phyloP scores from a whole-genome alignment of 1,284 basidiomycete species.

The Leccinum insolens region DNA sequence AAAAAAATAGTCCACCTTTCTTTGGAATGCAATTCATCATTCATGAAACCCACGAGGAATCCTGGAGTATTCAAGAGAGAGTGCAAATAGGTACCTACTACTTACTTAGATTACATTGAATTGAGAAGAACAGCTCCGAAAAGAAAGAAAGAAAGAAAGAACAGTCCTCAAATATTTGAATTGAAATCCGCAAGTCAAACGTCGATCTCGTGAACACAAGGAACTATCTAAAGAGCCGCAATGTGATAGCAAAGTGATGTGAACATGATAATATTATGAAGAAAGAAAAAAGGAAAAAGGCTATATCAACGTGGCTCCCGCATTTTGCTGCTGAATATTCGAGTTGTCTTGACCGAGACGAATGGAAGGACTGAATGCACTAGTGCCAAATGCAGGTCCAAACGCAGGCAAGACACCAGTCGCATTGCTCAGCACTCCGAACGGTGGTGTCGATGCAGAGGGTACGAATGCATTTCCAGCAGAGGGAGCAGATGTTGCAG shows the following conservation, averaged over 20 bases:
- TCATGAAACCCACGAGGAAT: too few relatives aligned
- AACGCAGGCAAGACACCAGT: constrained; percentile 12
- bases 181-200: constrained; percentile 15
- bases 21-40: too few relatives aligned
- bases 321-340: constrained; percentile 38
- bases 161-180: constrained; percentile 1
- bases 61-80: too few relatives aligned
- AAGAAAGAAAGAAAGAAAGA: background rate
- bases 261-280: constrained; percentile 7
- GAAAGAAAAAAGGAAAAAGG: background rate
- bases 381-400: constrained; percentile 17
- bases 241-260: background rate
- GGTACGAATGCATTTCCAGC: constrained; percentile 15
- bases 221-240: background rate
- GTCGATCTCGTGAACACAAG: background rate
- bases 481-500: constrained; percentile 19
- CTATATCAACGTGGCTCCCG: constrained; percentile 42
- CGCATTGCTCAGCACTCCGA: constrained; percentile 22
- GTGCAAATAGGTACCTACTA: too few relatives aligned
- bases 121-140: constrained; percentile 8
- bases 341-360: constrained; percentile 24
- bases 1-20: too few relatives aligned
- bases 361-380: constrained; percentile 16
- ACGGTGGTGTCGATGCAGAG: constrained; percentile 30
- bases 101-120: constrained; percentile 30